Base-by-base conservation (phyloP, 441 rosid species). In the Mallotus repandus region DNA sequence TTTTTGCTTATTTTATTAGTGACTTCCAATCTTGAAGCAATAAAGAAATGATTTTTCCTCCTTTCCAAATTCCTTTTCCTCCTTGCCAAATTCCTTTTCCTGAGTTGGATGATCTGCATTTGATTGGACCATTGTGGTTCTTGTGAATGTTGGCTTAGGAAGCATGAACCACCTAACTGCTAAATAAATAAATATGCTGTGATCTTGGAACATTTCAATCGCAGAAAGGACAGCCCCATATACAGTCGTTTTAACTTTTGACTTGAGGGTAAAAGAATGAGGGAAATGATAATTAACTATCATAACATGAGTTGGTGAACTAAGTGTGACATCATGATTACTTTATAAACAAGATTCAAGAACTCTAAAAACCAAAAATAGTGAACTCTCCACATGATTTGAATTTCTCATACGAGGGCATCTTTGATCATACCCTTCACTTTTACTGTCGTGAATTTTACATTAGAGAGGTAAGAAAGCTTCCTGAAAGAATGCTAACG, bases 401-500 rank as follows among this genome's bases (percentile, higher is more conserved):
- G 29, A 55, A 3, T 38, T 45, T 41, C 46, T 43, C 38, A 63
- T 9, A 43, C 8, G 12, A 16, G 49, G 14, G 14, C 15, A 64
- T 9, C n/a, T 2, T 45, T 45, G 49, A 21, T 2, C 4, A 3
- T 9, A 66, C 19, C 14, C 18, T 25, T 25, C 15, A 22, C 15
- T 50, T 15, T 66, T 29, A 55, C 15, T 66, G 48, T 0, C 19
- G 29, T 25, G 70, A 49, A 49, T 19, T 66, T 29, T 49, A 52
- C 45, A 49, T 15, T 2, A 9, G 59, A 38, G 35, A 68, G 11
- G 38, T 35, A 68, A n/a, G 71, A 18, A 19, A 54, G 61, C 15
- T 16, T 68, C 29, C 53, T 69, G 32, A 55, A 22, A 69, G 32
- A 16, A 22, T 38, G 73, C 45, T 69, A 15, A 29, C 21, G 46